Percentiles rank a stretch among this genome's conserved stretches.
Conservation (phyloP, 805 yeast genomes). For the Phaffomyces thermotolerans region DNA sequence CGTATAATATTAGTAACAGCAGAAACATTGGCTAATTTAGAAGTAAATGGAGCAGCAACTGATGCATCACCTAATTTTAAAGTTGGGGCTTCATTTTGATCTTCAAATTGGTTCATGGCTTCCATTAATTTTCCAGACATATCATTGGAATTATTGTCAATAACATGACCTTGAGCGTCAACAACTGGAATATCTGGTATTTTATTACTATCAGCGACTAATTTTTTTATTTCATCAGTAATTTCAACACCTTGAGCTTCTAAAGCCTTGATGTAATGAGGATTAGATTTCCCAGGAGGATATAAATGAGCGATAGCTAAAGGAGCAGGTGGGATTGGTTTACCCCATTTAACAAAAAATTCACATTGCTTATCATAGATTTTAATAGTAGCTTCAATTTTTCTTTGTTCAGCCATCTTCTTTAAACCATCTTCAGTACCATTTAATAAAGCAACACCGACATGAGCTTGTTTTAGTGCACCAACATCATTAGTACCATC, state of each 20-base stretch:
- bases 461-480: constrained; percentile 96
- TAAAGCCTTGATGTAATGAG: constrained; percentile 78
- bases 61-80: constrained; percentile 97
- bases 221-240: constrained; percentile 61
- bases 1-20: constrained; percentile 91
- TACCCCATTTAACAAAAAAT: constrained; percentile 73
- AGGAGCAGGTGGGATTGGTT: constrained; percentile 81
- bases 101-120: constrained; percentile 47
- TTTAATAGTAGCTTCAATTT: constrained; percentile 51
- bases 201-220: constrained; percentile 44
- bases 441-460: constrained; percentile 95
- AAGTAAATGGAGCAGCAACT: constrained; percentile 98
- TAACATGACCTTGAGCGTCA: constrained; percentile 24
- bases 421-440: constrained; percentile 94
- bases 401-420: constrained; percentile 77
- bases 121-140: constrained; percentile 62
- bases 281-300: constrained; percentile 93
- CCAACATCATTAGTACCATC: constrained; percentile 99
- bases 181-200: constrained; percentile 26
- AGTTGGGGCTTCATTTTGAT: constrained; percentile 77
- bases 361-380: constrained; percentile 82
- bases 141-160: constrained; percentile 32
- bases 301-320: constrained; percentile 84
- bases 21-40: constrained; percentile 84
- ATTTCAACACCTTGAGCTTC: constrained; percentile 77